Conservation (phyloP, 2,329 filamentous ascomycete genomes). For the Periconia macrospinosa region DNA sequence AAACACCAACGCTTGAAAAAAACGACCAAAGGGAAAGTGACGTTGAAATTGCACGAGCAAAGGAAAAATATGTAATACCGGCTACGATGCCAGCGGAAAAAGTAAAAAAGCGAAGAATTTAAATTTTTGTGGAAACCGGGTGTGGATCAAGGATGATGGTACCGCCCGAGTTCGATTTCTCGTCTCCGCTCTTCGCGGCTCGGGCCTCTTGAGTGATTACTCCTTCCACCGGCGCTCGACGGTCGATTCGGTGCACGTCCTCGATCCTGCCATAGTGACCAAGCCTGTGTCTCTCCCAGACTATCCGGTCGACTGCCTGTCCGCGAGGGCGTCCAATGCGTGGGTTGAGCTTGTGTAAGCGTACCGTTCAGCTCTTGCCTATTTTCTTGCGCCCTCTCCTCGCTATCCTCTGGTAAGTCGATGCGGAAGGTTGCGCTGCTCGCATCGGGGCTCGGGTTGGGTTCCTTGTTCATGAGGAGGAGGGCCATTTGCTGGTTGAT, state of each 20-base stretch:
- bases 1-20: no score
- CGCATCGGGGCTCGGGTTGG: slow-evolving; percentile 35
- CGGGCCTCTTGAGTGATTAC: slow-evolving; percentile 35
- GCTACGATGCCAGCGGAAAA: no score
- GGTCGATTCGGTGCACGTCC: slow-evolving; percentile 30
- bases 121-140: not conserved
- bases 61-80: no score
- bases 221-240: slow-evolving; percentile 22
- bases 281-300: slow-evolving; percentile 31
- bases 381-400: slow-evolving; percentile 26
- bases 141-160: slow-evolving; percentile 10
- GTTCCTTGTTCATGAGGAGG: slow-evolving; percentile 44
- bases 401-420: slow-evolving; percentile 38
- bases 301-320: slow-evolving; percentile 31
- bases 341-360: slow-evolving; percentile 17
- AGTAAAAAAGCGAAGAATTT: no score
- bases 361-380: slow-evolving; percentile 38
- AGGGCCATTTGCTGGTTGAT: slow-evolving; percentile 56
- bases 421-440: slow-evolving; percentile 48
- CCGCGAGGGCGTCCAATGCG: slow-evolving; percentile 23
- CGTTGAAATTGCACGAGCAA: no score
- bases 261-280: slow-evolving; percentile 34
- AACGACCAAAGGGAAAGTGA: no score
- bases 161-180: slow-evolving; percentile 45
- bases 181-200: slow-evolving; percentile 44